Conservation (phyloP, 805 yeast species). For the Kazachstania martiniae region DNA sequence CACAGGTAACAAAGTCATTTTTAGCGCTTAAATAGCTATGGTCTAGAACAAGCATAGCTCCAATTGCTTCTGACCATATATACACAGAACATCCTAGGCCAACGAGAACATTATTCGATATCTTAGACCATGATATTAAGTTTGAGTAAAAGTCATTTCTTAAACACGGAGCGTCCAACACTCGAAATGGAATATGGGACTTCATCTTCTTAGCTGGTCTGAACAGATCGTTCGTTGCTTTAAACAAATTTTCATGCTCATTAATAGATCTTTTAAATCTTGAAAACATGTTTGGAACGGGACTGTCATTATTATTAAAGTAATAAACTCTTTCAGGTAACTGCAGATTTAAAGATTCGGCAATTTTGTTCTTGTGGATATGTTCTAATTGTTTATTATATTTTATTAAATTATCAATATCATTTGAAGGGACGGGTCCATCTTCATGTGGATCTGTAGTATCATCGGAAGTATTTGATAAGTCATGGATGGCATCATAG, state of each 20-base stretch:
- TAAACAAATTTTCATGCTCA: background rate
- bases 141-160: slow-evolving; percentile 72
- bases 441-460: too few relatives aligned
- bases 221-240: background rate
- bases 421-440: slow-evolving; percentile 4
- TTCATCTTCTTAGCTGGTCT: slow-evolving; percentile 23
- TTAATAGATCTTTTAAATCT: background rate
- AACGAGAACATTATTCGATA: slow-evolving; percentile 44
- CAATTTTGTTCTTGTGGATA: background rate
- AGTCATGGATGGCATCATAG: slow-evolving; percentile 11
- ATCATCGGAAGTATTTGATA: background rate
- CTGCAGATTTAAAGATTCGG: background rate
- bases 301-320: background rate
- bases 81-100: slow-evolving; percentile 52
- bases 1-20: slow-evolving; percentile 41
- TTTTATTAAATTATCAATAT: background rate
- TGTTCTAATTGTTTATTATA: background rate
- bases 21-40: slow-evolving; percentile 25
- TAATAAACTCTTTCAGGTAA: background rate
- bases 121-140: slow-evolving; percentile 59
- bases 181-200: slow-evolving; percentile 37
- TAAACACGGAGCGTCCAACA: slow-evolving; percentile 59
- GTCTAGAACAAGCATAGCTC: slow-evolving; percentile 34
- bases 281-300: background rate
- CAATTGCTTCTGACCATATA: slow-evolving; percentile 48